These are phyloP conservation scores for Paxillus ammoniavirescens DNA, from an alignment of 768 basidiomycete genomes.

Conservation along the genomic window DNA sequence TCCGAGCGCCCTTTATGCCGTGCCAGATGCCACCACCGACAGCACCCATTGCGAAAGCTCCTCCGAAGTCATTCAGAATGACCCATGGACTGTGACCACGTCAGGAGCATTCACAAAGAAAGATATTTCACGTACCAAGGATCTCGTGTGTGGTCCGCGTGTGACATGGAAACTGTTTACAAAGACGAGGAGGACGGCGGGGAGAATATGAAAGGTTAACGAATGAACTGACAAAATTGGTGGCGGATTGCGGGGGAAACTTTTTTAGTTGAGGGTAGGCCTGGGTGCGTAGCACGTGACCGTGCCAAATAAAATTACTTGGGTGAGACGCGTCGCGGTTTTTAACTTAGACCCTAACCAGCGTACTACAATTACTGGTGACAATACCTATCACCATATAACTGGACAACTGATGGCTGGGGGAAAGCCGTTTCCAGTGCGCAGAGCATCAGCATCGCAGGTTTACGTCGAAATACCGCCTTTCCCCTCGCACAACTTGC, in stretches of 20 bases:
- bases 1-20: slow-evolving; percentile 95
- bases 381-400: background rate
- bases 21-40: slow-evolving; percentile 99
- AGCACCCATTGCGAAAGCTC: slow-evolving; percentile 97
- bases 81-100: slow-evolving; percentile 81
- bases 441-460: slow-evolving; percentile 39
- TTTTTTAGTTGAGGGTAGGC: slow-evolving; percentile 34
- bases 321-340: slow-evolving; percentile 19
- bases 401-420: slow-evolving; percentile 13
- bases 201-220: background rate
- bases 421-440: slow-evolving; percentile 11
- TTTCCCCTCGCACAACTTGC: slow-evolving; percentile 40
- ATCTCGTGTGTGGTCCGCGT: slow-evolving; percentile 92
- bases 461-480: slow-evolving; percentile 62
- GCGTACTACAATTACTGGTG: background rate
- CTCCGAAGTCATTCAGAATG: slow-evolving; percentile 96
- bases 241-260: slow-evolving; percentile 1
- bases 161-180: slow-evolving; percentile 55
- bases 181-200: background rate
- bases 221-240: background rate
- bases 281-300: slow-evolving; percentile 26
- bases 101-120: slow-evolving; percentile 1
- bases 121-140: slow-evolving; percentile 62
- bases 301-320: slow-evolving; percentile 23
- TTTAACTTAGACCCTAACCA: slow-evolving; percentile 18